Percentiles rank a stretch among this genome's conserved stretches.
These are phyloP conservation scores for Manihot esculenta DNA, from an alignment of 441 rosid species.

Conservation along the genomic window DNA sequence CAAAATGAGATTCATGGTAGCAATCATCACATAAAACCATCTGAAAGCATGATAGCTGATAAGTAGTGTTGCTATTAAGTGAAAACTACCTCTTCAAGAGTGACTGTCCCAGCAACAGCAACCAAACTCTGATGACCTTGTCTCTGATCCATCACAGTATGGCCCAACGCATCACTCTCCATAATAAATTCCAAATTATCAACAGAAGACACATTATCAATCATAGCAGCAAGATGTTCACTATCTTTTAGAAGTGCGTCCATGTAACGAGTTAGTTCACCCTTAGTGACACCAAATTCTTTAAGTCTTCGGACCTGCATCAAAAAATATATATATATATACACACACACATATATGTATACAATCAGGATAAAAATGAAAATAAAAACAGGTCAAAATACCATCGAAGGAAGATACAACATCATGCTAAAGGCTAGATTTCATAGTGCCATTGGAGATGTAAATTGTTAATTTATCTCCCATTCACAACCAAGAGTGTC, in stretches of 20 bases:
- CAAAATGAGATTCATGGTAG: not conserved
- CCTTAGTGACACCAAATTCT: slow-evolving; percentile 98
- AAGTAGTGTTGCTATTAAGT: slow-evolving; percentile 10
- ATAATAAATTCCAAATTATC: slow-evolving; percentile 97
- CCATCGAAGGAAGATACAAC: slow-evolving; percentile 9
- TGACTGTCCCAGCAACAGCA: slow-evolving; percentile 85
- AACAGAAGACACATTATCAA: slow-evolving; percentile 97
- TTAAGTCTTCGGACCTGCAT: slow-evolving; percentile 93
- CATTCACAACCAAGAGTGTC: not conserved
- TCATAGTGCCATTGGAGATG: not conserved
- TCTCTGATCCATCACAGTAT: slow-evolving; percentile 94
- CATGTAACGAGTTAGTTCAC: slow-evolving; percentile 97
- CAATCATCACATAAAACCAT: not conserved
- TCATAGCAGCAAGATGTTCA: slow-evolving; percentile 98
- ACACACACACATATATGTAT: too few relatives aligned
- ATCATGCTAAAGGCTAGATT: not conserved
- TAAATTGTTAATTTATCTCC: too few relatives aligned
- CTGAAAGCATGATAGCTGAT: slow-evolving; percentile 13
- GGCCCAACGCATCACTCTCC: slow-evolving; percentile 98
- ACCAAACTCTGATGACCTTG: slow-evolving; percentile 96
- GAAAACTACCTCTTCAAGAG: slow-evolving; percentile 82
- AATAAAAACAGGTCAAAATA: slow-evolving; percentile 6
- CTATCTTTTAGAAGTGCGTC: slow-evolving; percentile 97
- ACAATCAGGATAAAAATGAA: not conserved
- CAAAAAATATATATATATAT: slow-evolving; percentile 21